Evolutionary conservation across 805 yeast species (phyloP).

Genomic region (Starmera amethionina): DNA sequence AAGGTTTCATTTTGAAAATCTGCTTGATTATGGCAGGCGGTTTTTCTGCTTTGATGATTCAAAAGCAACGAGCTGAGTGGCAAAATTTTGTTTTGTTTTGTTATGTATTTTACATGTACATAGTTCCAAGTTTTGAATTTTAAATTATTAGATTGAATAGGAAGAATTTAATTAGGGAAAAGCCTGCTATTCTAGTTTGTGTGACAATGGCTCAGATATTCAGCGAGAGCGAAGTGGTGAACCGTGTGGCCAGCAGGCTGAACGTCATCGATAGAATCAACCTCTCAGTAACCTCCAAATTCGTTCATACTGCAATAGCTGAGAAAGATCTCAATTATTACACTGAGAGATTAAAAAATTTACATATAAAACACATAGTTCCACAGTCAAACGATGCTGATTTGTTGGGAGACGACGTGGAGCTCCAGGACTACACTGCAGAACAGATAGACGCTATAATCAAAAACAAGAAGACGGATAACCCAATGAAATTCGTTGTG

Average conservation of each 20-base stretch:
- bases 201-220: not conserved
- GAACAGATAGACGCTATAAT: slow-evolving; percentile 4
- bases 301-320: slow-evolving; percentile 3
- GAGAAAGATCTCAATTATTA: slow-evolving; percentile 8
- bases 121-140: too few species aligned
- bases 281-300: slow-evolving; percentile 4
- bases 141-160: too few species aligned
- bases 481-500: slow-evolving; percentile 9
- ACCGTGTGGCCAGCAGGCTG: not conserved
- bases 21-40: not conserved
- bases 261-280: slow-evolving; percentile 12
- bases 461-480: slow-evolving; percentile 7
- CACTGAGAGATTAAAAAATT: slow-evolving; percentile 4
- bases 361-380: slow-evolving; percentile 3
- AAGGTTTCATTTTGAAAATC: slow-evolving; percentile 43
- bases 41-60: too few species aligned
- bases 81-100: too few species aligned
- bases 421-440: slow-evolving; percentile 6
- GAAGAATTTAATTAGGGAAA: too few species aligned
- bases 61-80: too few species aligned
- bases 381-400: slow-evolving; percentile 5
- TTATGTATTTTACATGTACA: too few species aligned
- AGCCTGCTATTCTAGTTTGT: too few species aligned
- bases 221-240: not conserved
- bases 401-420: slow-evolving; percentile 7